Evolutionary conservation across 495 filamentous ascomycete genomes (phyloP), one percentile per base, ranked within the genome.

Genomic region (Penicillium mononematosum): DNA sequence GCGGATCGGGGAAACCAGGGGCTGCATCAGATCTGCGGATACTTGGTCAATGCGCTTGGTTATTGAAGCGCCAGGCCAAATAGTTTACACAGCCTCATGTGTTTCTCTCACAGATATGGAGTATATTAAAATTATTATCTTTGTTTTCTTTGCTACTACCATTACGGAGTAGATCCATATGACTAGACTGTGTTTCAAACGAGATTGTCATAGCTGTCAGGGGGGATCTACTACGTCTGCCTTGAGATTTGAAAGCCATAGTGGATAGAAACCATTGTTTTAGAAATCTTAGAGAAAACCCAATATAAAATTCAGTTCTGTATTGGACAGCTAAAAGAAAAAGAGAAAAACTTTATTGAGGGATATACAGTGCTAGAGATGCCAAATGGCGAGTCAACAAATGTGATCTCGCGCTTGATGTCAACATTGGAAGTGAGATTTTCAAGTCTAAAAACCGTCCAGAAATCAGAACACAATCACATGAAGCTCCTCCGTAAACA

Each of bases 21-120:
- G 51, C 31, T 54, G 29, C 19, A 29, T 34, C 32, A 9, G 43
- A 55, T 55, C 43, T 55, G 52, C 52, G 47, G 41, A 55, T 47
- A 22, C 52, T 4, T 55, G 52, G 52, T 25, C 52, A 46, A 47
- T 38, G 52, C 52, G 32, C 38, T 41, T 29, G 25, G n/a, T 38
- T 55, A 39, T 45, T 45, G 52, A 55, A 36, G 22, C 43, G 22
- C 52, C 52, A 55, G 16, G 8, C 24, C 42, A 46, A 46, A 47
- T 55, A 55, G 43, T 29, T 46, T 22, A 22, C 52, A 55, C 32
- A 47, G 52, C 52, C 52, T 47, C 42, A 9, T 38, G 5, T 16
- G 16, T 20, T 53, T 31, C 43, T 55, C 25, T 20, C 2, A 39
- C 43, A 17, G 9, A 38, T 11, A 9, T 8, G 7, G 27, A 2